Percentiles rank a stretch among this genome's conserved stretches.
Evolutionary conservation across 345 rosid genomes (phyloP).

Genomic region (Hibiscus tridactylites): DNA sequence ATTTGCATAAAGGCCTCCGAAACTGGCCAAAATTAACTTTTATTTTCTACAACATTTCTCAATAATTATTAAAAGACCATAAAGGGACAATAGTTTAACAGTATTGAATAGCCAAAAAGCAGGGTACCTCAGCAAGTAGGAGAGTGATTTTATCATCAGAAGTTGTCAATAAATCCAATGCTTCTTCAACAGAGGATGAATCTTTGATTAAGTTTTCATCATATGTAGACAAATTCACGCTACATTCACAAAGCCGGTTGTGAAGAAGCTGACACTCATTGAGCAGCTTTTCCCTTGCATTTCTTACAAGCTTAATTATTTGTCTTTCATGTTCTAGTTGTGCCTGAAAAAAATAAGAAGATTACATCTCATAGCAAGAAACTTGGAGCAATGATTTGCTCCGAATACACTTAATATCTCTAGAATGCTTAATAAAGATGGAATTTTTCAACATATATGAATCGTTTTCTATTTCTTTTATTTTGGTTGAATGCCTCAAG

Average conservation of each 20-base stretch:
- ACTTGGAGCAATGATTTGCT: not conserved
- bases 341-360: slow-evolving; percentile 40
- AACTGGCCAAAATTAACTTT: not conserved
- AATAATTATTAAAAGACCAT: not conserved
- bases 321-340: slow-evolving; percentile 55
- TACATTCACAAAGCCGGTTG: slow-evolving; percentile 53
- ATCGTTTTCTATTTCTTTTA: slow-evolving; percentile 55
- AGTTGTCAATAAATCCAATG: slow-evolving; percentile 43
- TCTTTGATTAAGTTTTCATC: slow-evolving; percentile 29
- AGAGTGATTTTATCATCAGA: slow-evolving; percentile 42
- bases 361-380: not conserved
- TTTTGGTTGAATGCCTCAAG: slow-evolving; percentile 81
- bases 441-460: not conserved
- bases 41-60: not conserved
- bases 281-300: slow-evolving; percentile 49
- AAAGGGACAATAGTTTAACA: not conserved
- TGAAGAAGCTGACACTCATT: slow-evolving; percentile 54
- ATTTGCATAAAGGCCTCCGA: not conserved
- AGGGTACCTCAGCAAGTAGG: not conserved
- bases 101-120: not conserved
- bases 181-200: slow-evolving; percentile 37
- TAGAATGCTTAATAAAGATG: not conserved
- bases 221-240: slow-evolving; percentile 30
- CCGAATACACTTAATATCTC: not conserved
- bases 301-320: slow-evolving; percentile 27